These are phyloP conservation scores for Posidonia oceanica DNA, from an alignment of 116 monocot species.

Conservation along the genomic window DNA sequence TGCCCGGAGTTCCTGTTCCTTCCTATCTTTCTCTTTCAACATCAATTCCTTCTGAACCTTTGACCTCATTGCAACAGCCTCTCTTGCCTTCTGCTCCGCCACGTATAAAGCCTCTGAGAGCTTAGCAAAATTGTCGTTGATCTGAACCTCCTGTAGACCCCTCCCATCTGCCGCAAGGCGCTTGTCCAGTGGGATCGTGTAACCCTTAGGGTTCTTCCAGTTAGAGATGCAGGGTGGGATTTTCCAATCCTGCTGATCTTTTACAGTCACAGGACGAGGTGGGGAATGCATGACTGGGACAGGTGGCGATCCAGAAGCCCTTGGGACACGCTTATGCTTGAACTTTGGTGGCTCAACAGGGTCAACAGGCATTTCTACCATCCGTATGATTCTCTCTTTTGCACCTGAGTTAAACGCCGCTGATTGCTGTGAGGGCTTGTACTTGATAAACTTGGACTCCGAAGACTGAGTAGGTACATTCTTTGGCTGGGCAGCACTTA, in stretches of 20 bases:
- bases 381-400: slow-evolving; percentile 87
- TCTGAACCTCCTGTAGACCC: slow-evolving; percentile 97
- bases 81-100: slow-evolving; percentile 97
- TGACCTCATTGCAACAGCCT: slow-evolving; percentile 94
- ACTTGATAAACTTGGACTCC: slow-evolving; percentile 91
- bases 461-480: slow-evolving; percentile 76
- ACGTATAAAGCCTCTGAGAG: slow-evolving; percentile 92
- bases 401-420: slow-evolving; percentile 95
- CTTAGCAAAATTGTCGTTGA: slow-evolving; percentile 97
- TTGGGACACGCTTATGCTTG: slow-evolving; percentile 93
- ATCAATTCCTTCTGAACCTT: slow-evolving; percentile 89
- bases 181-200: slow-evolving; percentile 95
- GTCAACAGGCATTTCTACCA: slow-evolving; percentile 92
- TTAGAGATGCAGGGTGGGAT: slow-evolving; percentile 98
- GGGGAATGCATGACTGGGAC: slow-evolving; percentile 98
- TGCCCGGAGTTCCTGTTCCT: slow-evolving; percentile 85
- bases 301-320: slow-evolving; percentile 81
- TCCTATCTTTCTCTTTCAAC: slow-evolving; percentile 96
- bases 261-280: slow-evolving; percentile 91
- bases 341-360: slow-evolving; percentile 97
- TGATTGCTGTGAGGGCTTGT: slow-evolving; percentile 89
- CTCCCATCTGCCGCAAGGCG: slow-evolving; percentile 94
- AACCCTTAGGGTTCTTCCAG: slow-evolving; percentile 99
- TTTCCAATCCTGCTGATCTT: slow-evolving; percentile 99
- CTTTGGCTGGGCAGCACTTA: slow-evolving; percentile 97